phyloP scores from a whole-genome alignment of 2,329 filamentous ascomycete species.

The Penicillium sp. region DNA sequence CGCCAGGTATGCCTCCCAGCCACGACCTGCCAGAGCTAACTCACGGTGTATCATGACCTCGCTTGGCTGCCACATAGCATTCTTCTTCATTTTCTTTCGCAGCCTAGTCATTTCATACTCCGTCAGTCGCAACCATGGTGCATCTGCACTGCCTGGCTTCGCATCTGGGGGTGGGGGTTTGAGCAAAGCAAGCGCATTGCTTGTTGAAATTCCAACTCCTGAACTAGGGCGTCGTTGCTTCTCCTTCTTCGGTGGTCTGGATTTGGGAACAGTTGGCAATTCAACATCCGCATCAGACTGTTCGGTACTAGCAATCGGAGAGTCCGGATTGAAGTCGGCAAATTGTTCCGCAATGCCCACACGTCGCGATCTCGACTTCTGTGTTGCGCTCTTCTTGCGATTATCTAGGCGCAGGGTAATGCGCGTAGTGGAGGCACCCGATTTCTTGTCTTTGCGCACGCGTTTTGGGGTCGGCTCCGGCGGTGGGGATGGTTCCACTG shows the following conservation, averaged over 20 bases:
- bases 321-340: constrained; percentile 43
- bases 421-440: constrained; percentile 37
- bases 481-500: constrained; percentile 59
- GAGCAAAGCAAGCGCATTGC: constrained; percentile 60
- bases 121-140: constrained; percentile 65
- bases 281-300: constrained; percentile 45
- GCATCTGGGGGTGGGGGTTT: constrained; percentile 62
- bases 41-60: constrained; percentile 67
- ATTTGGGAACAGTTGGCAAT: constrained; percentile 9
- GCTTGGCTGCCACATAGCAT: constrained; percentile 67
- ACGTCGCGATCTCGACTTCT: constrained; percentile 40
- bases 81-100: constrained; percentile 70
- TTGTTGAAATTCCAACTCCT: constrained; percentile 51
- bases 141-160: constrained; percentile 58
- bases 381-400: constrained; percentile 20
- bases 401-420: constrained; percentile 46
- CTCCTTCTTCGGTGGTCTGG: constrained; percentile 40
- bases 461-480: constrained; percentile 40
- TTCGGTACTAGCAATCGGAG: constrained; percentile 48
- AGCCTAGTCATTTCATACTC: constrained; percentile 68
- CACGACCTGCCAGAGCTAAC: constrained; percentile 59
- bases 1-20: constrained; percentile 50
- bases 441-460: constrained; percentile 41
- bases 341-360: constrained; percentile 38
- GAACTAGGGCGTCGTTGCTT: constrained; percentile 38